phyloP scores from a whole-genome alignment of 257 asterid genomes.

The Lantana camara region DNA sequence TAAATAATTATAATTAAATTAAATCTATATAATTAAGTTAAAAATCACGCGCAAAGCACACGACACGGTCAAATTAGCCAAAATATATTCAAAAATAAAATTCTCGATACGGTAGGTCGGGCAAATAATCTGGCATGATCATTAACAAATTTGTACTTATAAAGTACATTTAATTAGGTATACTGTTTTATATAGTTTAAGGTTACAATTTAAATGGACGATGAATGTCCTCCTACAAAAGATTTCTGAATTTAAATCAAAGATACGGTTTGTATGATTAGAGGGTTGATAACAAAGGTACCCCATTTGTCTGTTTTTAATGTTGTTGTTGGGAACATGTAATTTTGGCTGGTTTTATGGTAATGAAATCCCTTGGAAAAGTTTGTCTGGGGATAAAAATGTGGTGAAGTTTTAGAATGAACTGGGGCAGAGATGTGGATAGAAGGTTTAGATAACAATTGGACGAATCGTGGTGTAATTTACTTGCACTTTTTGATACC shows the following conservation, averaged over 20 bases:
- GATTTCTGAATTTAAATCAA: conserved; percentile 2
- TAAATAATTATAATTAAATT: not conserved
- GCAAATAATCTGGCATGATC: conserved; percentile 1
- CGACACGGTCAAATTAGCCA: conserved; percentile 4
- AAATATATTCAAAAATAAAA: not conserved
- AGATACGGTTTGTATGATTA: conserved; percentile 15
- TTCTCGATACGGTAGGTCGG: conserved; percentile 24
- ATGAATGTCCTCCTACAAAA: not conserved
- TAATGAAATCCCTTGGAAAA: conserved; percentile 5
- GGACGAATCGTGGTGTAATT: conserved; percentile 40
- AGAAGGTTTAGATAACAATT: conserved; percentile 14
- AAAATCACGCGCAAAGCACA: not conserved
- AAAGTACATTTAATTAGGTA: conserved; percentile 27
- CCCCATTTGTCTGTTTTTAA: conserved; percentile 27
- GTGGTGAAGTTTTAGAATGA: conserved; percentile 23
- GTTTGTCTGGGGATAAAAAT: conserved; percentile 23
- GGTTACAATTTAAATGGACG: not conserved
- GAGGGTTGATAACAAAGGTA: conserved; percentile 4
- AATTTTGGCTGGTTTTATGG: not conserved
- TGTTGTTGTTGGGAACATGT: conserved; percentile 6
- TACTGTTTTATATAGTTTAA: conserved; percentile 11
- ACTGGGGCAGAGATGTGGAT: conserved; percentile 27
- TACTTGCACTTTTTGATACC: too few relatives aligned
- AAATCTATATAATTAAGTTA: too few relatives aligned
- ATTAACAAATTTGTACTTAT: not conserved